Evolutionary conservation across 2,329 filamentous ascomycete species (phyloP).

Genomic region (Aureobasidium leucospermi): DNA sequence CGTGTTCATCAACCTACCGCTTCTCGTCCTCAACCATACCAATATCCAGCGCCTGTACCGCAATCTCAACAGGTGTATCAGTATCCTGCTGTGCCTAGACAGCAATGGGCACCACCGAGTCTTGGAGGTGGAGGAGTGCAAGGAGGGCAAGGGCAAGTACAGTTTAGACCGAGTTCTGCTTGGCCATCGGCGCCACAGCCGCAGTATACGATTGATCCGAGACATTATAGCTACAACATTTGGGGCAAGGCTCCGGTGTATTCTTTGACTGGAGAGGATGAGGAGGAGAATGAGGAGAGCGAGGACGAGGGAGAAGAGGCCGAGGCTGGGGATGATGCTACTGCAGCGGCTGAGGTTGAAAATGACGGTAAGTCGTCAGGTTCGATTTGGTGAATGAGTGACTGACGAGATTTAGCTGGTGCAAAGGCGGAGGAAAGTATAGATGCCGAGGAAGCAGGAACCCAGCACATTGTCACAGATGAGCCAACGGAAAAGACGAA

Average conservation of each 20-base stretch:
- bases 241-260: slow-evolving; percentile 9
- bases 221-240: slow-evolving; percentile 7
- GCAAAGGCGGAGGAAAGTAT: neutral
- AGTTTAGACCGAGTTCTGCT: neutral
- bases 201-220: slow-evolving; percentile 8
- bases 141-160: neutral
- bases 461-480: no score
- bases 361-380: neutral
- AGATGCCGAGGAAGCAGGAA: neutral
- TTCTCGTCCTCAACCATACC: neutral
- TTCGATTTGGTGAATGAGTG: no score
- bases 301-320: neutral
- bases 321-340: neutral
- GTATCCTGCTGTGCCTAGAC: neutral
- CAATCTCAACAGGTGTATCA: neutral
- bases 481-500: neutral
- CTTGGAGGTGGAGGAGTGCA: neutral
- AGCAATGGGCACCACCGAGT: neutral
- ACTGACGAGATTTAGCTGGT: neutral
- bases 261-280: slow-evolving; percentile 1
- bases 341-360: no score
- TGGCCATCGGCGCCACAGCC: neutral
- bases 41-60: neutral
- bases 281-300: neutral
- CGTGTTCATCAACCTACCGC: neutral